Evolutionary conservation across 495 filamentous ascomycete genomes (phyloP).

Genomic region (Xylaria acuta): DNA sequence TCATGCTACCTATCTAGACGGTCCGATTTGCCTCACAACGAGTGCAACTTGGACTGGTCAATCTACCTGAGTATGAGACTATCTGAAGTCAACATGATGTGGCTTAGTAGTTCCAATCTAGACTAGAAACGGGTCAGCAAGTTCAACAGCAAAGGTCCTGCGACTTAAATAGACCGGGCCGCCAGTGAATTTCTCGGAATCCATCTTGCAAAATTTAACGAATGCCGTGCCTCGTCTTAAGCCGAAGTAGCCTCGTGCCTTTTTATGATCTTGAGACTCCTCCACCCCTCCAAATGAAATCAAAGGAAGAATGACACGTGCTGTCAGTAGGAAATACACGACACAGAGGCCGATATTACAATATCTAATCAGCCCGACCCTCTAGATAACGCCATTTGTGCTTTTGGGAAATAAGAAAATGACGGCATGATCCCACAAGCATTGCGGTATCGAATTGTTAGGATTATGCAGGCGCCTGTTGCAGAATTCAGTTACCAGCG

Average conservation of each 20-base stretch:
- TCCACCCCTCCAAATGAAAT: slow-evolving; percentile 28
- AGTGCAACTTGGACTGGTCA: slow-evolving; percentile 28
- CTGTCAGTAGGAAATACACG: slow-evolving; percentile 31
- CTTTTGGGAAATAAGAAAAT: slow-evolving; percentile 32
- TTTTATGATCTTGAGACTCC: neutral
- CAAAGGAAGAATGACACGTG: slow-evolving; percentile 24
- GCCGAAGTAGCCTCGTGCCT: neutral
- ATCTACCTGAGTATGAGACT: slow-evolving; percentile 37
- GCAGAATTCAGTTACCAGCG: slow-evolving; percentile 49
- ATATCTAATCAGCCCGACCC: slow-evolving; percentile 41
- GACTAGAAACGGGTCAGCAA: slow-evolving; percentile 38
- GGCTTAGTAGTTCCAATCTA: slow-evolving; percentile 36
- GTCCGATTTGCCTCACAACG: slow-evolving; percentile 31
- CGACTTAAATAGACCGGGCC: slow-evolving; percentile 19
- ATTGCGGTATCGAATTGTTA: neutral
- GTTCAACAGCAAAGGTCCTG: slow-evolving; percentile 30
- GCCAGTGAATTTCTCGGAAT: neutral
- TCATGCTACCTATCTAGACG: slow-evolving; percentile 39
- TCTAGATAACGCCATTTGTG: slow-evolving; percentile 46
- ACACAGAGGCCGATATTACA: slow-evolving; percentile 30
- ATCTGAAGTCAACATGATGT: neutral
- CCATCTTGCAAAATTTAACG: neutral
- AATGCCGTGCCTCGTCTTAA: slow-evolving; percentile 6
- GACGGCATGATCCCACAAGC: slow-evolving; percentile 25
- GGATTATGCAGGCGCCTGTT: slow-evolving; percentile 6